Base-by-base conservation (phyloP, 2,329 filamentous ascomycete genomes). In the Blastomyces silverae region DNA sequence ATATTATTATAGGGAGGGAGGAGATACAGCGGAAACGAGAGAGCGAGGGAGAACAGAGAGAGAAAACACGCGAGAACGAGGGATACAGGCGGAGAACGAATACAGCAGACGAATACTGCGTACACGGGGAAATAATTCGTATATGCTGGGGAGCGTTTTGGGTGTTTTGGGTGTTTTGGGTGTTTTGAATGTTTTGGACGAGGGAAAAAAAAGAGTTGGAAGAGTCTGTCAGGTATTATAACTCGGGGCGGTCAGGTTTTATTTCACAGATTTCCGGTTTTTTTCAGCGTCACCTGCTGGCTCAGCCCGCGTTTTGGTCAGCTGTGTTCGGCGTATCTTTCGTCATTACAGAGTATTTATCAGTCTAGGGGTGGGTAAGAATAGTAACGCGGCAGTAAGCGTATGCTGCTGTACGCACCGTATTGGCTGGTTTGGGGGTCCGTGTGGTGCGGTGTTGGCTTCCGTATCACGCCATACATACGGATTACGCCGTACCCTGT, bases 331-430 rank as follows among this genome's bases (percentile, higher is more conserved):
- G 59, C 59, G 59, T 61, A 61, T 61, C 31, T 37, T 48, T 61
- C 37, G 59, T 61, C 59, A 61, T 48, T 48, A 48, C 59, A 20
- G 42, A n/a, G 59, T 61, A 61, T 61, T 61, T 50, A 25, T 61
- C 59, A 61, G 59, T 48, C 59, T 44, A 50, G 59, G 42, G n/a
- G 10, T 11, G 56, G 34, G 56, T 58, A 58, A 58, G 46, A 37
- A 58, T 58, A 39, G 56, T 58, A 22, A 22, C n/a, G 22, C 4
- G 39, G 10, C 57, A 37, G 59, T 39, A 37, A 52, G 44, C 44
- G 3, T 61, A 61, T 8, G 28, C 31, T 3, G 7, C 7, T 20
- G 25, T 34, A 31, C 25, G 28, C 52, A 31, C 28, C 22, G 58
- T 60, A 46, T 46, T 37, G 42, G 39, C 13, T 60, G 58, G 58